A percentile compares a stretch with the other conserved stretches of the same genome.
Evolutionary conservation across 805 yeast genomes (phyloP).

Genomic region (Metschnikowia vanudenii): DNA sequence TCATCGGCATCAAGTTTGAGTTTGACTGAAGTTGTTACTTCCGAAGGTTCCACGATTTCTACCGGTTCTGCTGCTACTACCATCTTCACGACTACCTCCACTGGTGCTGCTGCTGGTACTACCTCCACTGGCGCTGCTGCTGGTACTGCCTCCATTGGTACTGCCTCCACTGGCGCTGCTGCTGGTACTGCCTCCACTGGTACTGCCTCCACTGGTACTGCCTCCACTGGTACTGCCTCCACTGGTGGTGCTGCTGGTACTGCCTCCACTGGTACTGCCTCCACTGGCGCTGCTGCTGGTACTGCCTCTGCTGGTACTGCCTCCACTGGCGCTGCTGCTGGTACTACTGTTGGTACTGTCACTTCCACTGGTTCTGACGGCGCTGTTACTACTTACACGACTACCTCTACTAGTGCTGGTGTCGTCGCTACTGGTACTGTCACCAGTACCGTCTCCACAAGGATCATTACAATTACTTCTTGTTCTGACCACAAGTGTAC

Average conservation of each 20-base stretch:
- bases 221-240: too few relatives aligned
- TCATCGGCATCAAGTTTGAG: too few relatives aligned
- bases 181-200: constrained; percentile 3
- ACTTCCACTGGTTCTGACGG: too few relatives aligned
- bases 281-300: too few relatives aligned
- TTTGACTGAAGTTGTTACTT: too few relatives aligned
- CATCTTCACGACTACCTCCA: constrained; percentile 13
- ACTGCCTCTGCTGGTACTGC: too few relatives aligned
- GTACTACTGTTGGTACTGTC: background rate
- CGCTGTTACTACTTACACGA: too few relatives aligned
- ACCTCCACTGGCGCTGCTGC: background rate
- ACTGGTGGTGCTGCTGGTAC: too few relatives aligned
- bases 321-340: too few relatives aligned
- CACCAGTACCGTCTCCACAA: constrained; percentile 14
- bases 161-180: constrained; percentile 6
- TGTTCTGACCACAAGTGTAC: constrained; percentile 14
- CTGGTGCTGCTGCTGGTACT: constrained; percentile 15
- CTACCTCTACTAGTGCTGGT: constrained; percentile 7
- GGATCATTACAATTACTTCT: constrained; percentile 29
- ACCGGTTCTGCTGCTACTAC: constrained; percentile 16
- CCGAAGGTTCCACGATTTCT: background rate
- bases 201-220: background rate
- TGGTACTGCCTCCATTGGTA: too few relatives aligned
- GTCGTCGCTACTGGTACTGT: background rate
- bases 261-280: too few relatives aligned